A percentile compares a stretch with the other conserved stretches of the same genome.
phyloP scores from a whole-genome alignment of 179 eudicot genomes.

The Carnegiea gigantea region DNA sequence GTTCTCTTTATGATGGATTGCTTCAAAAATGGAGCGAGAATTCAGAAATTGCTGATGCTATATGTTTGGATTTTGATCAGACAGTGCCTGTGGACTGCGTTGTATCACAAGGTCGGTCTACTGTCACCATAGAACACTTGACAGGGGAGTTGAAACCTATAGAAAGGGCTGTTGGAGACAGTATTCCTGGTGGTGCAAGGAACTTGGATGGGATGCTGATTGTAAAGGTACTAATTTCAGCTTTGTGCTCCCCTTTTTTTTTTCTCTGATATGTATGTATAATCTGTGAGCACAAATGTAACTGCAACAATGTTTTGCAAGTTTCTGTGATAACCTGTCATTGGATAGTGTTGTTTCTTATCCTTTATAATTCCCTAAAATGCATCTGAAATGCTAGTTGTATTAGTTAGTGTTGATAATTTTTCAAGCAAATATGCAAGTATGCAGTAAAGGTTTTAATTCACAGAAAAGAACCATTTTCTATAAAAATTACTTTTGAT shows the following conservation, averaged over 20 bases:
- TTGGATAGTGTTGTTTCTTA: not conserved
- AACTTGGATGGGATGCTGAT: slow-evolving; percentile 97
- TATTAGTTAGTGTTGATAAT: no score
- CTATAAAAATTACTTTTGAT: no score
- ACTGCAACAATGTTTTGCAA: not conserved
- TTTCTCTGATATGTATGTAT: not conserved
- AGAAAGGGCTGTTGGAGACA: slow-evolving; percentile 69
- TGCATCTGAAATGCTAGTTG: no score
- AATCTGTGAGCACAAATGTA: not conserved
- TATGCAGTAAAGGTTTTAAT: no score
- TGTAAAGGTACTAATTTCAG: slow-evolving; percentile 55
- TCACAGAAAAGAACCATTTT: no score
- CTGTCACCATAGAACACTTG: slow-evolving; percentile 96
- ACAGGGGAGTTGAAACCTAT: slow-evolving; percentile 95
- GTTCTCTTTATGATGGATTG: slow-evolving; percentile 1
- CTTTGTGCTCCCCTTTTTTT: not conserved
- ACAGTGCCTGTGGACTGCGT: slow-evolving; percentile 96
- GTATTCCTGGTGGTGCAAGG: slow-evolving; percentile 97
- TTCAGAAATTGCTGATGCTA: slow-evolving; percentile 17
- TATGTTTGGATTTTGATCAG: slow-evolving; percentile 40
- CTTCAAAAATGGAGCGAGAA: not conserved
- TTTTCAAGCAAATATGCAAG: no score
- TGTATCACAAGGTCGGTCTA: slow-evolving; percentile 90
- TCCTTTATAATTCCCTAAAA: no score
- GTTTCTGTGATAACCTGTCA: not conserved